Base-by-base conservation (phyloP, 257 asterid species). In the Fraxinus quadrangulata region DNA sequence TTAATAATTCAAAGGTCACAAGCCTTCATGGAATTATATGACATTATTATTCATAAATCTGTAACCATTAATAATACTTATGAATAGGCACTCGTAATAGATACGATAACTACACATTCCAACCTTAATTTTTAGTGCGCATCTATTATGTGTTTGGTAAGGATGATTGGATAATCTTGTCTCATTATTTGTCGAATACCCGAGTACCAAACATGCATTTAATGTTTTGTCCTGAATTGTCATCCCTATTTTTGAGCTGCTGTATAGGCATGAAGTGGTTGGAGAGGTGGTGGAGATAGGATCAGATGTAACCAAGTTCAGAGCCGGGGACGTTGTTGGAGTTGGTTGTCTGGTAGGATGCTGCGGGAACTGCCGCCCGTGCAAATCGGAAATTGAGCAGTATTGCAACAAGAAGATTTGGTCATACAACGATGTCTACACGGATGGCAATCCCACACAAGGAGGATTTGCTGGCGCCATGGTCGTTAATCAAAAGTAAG, bases 211-310 rank as follows among this genome's bases (percentile, higher is more conserved):
- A 51, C 9, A 51, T 2, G 26, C 68, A 7, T 0, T 23, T 3
- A 54, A 61, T 23, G 68, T 9, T 61, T 21, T n/a, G 30, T 61
- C 1, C 68, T 61, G 67, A 21, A 5, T 59, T 59, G 30, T 59
- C 0, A 10, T 5, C 61, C 21, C 61, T 49, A 17, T 40, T 23
- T 61, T 30, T 78, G 28, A 71, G 73, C 26, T 80, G 69, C 5
- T 76, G 33, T 47, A 72, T 47, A 95, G 99, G 88, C 99, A 95
- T 83, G 99, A 95, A 80, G 98, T 95, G 70, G 94, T 90, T 0
- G 99, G 99, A 45, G 97, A 95, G 80, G 97, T 95, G 65, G 75
- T 88, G 75, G 99, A 93, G 89, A 94, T 90, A 3, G 99, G 99
- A n/a, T 82, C 96, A 2, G 86, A 75, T 4, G 98, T 95, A 80